Base-by-base conservation (phyloP, 2,329 filamentous ascomycete genomes). In the Penicillium sp. region DNA sequence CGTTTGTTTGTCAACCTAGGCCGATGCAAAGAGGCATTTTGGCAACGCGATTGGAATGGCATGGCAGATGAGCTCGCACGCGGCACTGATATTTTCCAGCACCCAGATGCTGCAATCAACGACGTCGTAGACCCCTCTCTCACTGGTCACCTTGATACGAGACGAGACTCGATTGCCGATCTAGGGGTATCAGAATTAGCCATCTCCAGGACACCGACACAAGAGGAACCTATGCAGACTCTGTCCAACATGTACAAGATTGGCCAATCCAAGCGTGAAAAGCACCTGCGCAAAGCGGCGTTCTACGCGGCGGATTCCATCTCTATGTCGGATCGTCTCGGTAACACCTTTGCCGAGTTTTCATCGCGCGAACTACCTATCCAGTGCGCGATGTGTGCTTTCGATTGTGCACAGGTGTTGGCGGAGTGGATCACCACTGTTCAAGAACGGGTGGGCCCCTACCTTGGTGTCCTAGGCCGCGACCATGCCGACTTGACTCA, bases 291-390 rank as follows among this genome's bases (percentile, higher is more conserved):
- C 41, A 95, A 93, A 71, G 94, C 94, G n/a, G 94, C 93, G 0
- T 95, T 91, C 69, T 96, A 96, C 68, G 94, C 94, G 1, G 91
- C 91, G 1, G 91, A 97, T 71, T 96, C 92, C 0, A 83, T 99
- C 9, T 85, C 87, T 28, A 94, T 94, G 85, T 88, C 91, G 2
- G 89, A 95, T 71, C 92, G 89, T 69, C 82, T 94, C 12, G 91
- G 91, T 1, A 85, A 93, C 28, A 91, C 90, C 0, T 94, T 93
- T 74, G 88, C 89, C 8, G 91, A 96, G 60, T 87, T 90, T 58
- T 88, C 87, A 1, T 91, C 89, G 50, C 83, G 90, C 42, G 91
- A 97, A 69, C 80, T 97, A 12, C 91, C 94, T 0, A 84, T 96
- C 37, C 93, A 96, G 70, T 91, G 90, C 14, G 90, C 91, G 1